A percentile compares a stretch with the other conserved stretches of the same genome.
Conservation (phyloP, 1,139 yeast species). For the Geotrichum australiense region DNA sequence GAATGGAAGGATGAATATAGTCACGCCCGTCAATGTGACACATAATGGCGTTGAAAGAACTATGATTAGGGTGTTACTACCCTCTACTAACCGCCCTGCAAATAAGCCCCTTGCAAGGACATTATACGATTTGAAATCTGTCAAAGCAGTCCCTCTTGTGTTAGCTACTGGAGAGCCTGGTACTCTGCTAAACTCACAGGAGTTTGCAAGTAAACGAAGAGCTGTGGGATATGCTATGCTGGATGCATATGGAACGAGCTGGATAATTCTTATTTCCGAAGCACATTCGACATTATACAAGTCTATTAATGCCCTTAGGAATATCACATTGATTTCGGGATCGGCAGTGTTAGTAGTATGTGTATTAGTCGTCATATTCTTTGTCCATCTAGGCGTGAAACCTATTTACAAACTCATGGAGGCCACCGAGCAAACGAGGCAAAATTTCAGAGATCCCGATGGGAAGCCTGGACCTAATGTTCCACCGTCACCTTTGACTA, state of each 20-base stretch:
- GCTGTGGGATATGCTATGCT: conserved; percentile 70
- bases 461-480: background rate
- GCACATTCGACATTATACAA: conserved; percentile 49
- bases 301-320: conserved; percentile 56
- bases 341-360: conserved; percentile 73
- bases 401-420: conserved; percentile 76
- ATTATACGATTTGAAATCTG: background rate
- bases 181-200: conserved; percentile 41
- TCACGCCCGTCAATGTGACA: conserved; percentile 18
- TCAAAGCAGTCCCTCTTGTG: conserved; percentile 7
- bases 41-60: background rate
- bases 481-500: background rate
- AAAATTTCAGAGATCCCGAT: conserved; percentile 11
- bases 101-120: background rate
- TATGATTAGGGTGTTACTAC: conserved; percentile 6
- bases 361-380: conserved; percentile 65
- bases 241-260: conserved; percentile 44
- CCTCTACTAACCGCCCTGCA: conserved; percentile 6
- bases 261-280: conserved; percentile 78
- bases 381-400: conserved; percentile 77
- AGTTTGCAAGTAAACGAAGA: conserved; percentile 41
- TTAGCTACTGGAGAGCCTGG: conserved; percentile 37
- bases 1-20: conserved; percentile 39
- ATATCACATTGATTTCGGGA: conserved; percentile 71
- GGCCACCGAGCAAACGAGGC: conserved; percentile 63